Base-by-base conservation (phyloP, 73 alveolate species). In the Paramecium sexaurelia region DNA sequence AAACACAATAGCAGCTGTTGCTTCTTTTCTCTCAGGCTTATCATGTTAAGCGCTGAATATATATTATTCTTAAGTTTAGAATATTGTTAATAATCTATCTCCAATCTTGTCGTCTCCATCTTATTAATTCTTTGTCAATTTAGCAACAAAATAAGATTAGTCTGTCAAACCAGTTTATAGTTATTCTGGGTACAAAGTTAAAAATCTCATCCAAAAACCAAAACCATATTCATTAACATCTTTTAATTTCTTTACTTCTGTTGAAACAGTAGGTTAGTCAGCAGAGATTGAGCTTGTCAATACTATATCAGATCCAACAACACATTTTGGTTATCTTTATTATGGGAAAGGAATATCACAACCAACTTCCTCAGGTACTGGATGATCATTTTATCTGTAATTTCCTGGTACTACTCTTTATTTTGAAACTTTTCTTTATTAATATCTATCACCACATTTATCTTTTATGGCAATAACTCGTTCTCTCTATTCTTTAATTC, bases 201-300 rank as follows among this genome's bases (percentile, higher is more conserved):
- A 37, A 20, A 71, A 71, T 71, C 86, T 71, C 86, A 71, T 71
- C 86, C 86, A 71, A 37, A 71, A 71, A 11, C 86, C 86, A 33
- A 71, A 71, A 35, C 86, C 86, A 71, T 71, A 71, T 71, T 71
- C 86, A 37, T 71, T 71, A 36, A 71, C 86, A 71, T 71, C 86
- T 9, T 71, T 71, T 6, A 71, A 35, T 71, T 71, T 35, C 56
- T 71, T 71, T 5, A 71, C 86, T 71, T 71, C 86, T 15, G 86
- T 71, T 33, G 20, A 36, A 33, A 71, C 86, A 11, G 86, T 71
- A 5, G 86, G 86, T 71, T 71, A 13, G 35, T 71, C 86, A 71
- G 86, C 86, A 15, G 55, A 35, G 29, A 71, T 20, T 33, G 86
- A 71, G 35, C 57, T 35, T 71, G 86, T 37, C 6, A 71, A 36